A percentile compares a stretch with the other conserved stretches of the same genome.
These are phyloP conservation scores for Exobasidium cylindrosporum DNA, from an alignment of 1,284 basidiomycete genomes.

Conservation along the genomic window DNA sequence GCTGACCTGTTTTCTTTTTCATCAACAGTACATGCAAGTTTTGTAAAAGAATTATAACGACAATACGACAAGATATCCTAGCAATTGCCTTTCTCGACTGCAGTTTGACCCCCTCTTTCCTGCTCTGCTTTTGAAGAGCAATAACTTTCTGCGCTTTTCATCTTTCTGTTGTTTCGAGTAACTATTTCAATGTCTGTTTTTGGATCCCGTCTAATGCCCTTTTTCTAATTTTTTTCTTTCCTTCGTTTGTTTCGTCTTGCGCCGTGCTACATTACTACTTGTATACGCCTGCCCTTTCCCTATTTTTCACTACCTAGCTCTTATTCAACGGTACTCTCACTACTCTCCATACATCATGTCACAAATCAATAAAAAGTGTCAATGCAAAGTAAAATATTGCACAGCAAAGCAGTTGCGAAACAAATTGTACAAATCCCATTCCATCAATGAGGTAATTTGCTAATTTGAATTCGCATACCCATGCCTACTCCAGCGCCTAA, in stretches of 20 bases:
- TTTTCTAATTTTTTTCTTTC: constrained; percentile 1
- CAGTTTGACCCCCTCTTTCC: not conserved
- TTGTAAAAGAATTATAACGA: not conserved
- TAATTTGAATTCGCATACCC: constrained; percentile 17
- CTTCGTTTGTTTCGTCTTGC: not conserved
- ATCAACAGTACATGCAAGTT: not conserved
- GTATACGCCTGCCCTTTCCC: not conserved
- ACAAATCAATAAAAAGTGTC: not conserved
- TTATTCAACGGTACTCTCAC: not conserved
- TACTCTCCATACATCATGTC: too few relatives aligned
- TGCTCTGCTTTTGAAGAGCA: not conserved
- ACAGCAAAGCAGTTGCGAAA: too few relatives aligned
- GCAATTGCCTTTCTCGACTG: not conserved
- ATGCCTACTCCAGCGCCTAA: constrained; percentile 7
- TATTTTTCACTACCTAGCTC: too few relatives aligned
- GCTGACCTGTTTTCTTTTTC: too few relatives aligned
- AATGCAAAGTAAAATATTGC: not conserved
- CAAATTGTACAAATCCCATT: too few relatives aligned
- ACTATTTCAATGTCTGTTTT: not conserved
- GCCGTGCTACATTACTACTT: not conserved
- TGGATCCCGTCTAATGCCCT: not conserved
- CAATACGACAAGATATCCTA: not conserved
- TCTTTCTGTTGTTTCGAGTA: not conserved
- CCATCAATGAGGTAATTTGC: constrained; percentile 29
- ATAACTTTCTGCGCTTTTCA: not conserved